phyloP scores from a whole-genome alignment of 768 basidiomycete genomes.

The Tephrocybe rancida region DNA sequence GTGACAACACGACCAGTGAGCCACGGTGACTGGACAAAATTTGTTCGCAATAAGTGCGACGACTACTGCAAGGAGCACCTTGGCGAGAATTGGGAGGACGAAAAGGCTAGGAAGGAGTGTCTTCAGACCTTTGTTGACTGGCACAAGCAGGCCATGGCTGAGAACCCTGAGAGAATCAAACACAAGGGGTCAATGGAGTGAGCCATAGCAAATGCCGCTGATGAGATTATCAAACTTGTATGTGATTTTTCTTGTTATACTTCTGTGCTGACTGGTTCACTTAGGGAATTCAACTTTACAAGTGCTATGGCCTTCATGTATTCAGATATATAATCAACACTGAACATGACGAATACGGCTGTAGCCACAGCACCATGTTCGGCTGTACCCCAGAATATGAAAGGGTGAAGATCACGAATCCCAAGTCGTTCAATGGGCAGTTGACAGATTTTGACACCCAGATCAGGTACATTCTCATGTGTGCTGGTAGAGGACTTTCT shows the following conservation, averaged over 20 bases:
- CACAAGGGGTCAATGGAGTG: background rate
- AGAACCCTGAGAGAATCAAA: background rate
- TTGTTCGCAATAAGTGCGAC: background rate
- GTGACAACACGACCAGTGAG: background rate
- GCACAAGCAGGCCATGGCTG: background rate
- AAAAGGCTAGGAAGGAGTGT: background rate
- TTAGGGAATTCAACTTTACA: background rate
- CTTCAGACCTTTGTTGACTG: conserved; percentile 1
- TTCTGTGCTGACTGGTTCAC: background rate
- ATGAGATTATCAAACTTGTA: background rate
- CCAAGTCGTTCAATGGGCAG: background rate
- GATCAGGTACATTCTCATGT: background rate
- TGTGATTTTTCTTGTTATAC: background rate
- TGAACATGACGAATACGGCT: background rate
- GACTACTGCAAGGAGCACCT: background rate
- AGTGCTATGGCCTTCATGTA: background rate
- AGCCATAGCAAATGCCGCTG: background rate
- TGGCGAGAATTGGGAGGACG: conserved; percentile 2
- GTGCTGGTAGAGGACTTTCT: too few relatives aligned
- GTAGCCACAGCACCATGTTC: background rate
- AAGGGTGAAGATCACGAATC: background rate
- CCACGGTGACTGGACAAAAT: background rate
- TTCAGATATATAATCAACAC: conserved; percentile 2
- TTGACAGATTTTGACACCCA: background rate
- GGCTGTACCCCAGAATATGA: background rate